These are phyloP conservation scores for Medicago truncatula DNA, from an alignment of 306 rosid genomes.

Conservation along the genomic window MtrunA17r5.0-ANR NC_053044.1:43579001-43579500, in stretches of 20 bases:
- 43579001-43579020: neutral
- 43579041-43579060: neutral
- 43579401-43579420: no score
- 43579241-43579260: neutral
- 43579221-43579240: neutral
- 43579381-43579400: no score
- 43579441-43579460: no score
- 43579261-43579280: neutral
- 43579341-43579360: no score
- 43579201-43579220: neutral
- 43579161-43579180: neutral
- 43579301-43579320: no score
- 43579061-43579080: neutral
- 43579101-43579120: slow-evolving; percentile 14
- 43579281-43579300: neutral
- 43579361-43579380: no score
- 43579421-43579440: no score
- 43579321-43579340: no score
- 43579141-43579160: neutral
- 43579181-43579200: neutral
- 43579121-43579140: neutral
- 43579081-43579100: slow-evolving; percentile 34
- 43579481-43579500: no score
- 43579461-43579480: no score
- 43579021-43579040: neutral